phyloP scores from a whole-genome alignment of 1,139 yeast species.

The Candida pseudoviswanathii region DNA sequence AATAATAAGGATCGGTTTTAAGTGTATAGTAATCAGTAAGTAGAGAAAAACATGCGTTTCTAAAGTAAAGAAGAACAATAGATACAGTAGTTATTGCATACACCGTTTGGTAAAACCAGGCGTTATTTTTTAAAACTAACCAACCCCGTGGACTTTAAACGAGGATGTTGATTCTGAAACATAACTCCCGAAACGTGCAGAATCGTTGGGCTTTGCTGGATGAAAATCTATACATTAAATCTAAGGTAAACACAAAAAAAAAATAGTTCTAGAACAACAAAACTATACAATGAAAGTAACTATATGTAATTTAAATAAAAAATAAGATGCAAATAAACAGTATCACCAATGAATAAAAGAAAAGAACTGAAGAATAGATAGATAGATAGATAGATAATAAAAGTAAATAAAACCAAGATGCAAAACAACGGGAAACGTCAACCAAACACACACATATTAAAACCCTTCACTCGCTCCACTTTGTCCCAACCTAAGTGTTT shows the following conservation, averaged over 20 bases:
- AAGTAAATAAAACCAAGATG: neutral
- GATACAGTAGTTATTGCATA: too few relatives aligned
- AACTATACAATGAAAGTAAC: neutral
- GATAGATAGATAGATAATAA: neutral
- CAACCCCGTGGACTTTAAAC: neutral
- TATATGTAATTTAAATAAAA: neutral
- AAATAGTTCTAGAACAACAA: too few relatives aligned
- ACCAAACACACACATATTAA: neutral
- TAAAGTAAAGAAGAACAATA: too few relatives aligned
- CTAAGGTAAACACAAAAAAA: neutral
- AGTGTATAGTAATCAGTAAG: neutral
- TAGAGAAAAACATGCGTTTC: neutral
- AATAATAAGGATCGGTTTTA: constrained; percentile 20
- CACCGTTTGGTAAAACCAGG: too few relatives aligned
- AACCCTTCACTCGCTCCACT: too few relatives aligned
- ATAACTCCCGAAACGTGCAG: neutral
- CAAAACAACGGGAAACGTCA: neutral
- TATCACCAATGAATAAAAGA: neutral
- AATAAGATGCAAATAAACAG: neutral
- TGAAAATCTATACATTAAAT: neutral
- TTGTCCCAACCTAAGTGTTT: neutral
- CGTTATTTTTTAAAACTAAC: neutral
- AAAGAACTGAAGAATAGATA: neutral
- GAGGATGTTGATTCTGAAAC: neutral
- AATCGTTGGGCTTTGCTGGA: neutral